Evolutionary conservation across 208 protist species (phyloP), one percentile per base, ranked within the genome.

Genomic region (Wallacemonas rigidus): DNA sequence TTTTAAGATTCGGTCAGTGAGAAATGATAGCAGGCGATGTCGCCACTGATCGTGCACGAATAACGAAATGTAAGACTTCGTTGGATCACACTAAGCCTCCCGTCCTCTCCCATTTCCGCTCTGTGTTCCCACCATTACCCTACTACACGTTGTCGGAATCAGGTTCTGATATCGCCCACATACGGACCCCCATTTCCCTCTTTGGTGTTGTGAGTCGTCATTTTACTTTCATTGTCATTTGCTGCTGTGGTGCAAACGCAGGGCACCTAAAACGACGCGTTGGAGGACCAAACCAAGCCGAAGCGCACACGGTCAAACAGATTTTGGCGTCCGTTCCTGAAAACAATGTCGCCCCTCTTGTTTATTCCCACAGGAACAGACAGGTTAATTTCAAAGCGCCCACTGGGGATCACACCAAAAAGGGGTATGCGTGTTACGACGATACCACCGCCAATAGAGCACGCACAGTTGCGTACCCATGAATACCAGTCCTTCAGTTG

Each of bases 231-330:
- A 26, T 67, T 47, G 36, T 67, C 35, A 47, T 50, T 50, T 50
- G 6, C 53, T 7, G 1, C 45, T 50, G 45, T 14, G n/a, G 38
- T 6, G 44, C 9, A 7, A 35, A 50, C 47, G 11, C 26, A 6
- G 5, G 53, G 15, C 14, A 26, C 26, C 71, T 88, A 95, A 26
- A 93, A 81, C 7, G 86, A 85, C 62, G 86, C 80, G 58, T 81
- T 85, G 2, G 86, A 93, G 6, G 91, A 95, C 91, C 91, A 95
- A 6, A 93, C 88, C 2, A 95, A 65, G 26, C 91, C 91, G 76
- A 95, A 94, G 2, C 86, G 80, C 11, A 94, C 78, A 41, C 76
- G 68, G 51, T 93, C 88, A 79, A 95, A 95, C 35, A 95, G 56
- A 43, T 82, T 82, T 45, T 67, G 64, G n/a, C 75, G 82, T 0